These are phyloP conservation scores for Arabidopsis hybrid DNA, from an alignment of 441 rosid species.

Conservation along the genomic window DNA sequence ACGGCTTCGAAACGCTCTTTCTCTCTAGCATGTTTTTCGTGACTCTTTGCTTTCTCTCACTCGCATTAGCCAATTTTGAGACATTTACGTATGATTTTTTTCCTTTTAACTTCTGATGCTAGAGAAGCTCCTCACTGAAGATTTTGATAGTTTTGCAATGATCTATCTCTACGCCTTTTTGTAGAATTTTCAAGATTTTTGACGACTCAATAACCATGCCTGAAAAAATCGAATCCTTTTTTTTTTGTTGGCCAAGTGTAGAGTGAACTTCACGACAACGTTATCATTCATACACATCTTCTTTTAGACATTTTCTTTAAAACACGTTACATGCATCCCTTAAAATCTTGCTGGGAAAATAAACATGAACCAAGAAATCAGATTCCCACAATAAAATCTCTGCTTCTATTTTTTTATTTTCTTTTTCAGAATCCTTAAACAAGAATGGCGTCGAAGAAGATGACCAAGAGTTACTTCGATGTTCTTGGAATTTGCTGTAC, in stretches of 20 bases:
- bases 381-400: background rate
- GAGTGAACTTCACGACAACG: constrained; percentile 35
- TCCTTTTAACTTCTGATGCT: background rate
- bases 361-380: constrained; percentile 9
- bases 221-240: background rate
- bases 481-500: constrained; percentile 91
- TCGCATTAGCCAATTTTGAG: background rate
- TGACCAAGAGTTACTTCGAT: constrained; percentile 84
- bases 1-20: constrained; percentile 34
- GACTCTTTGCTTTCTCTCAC: constrained; percentile 6
- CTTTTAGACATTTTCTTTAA: constrained; percentile 9
- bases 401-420: background rate
- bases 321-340: constrained; percentile 40
- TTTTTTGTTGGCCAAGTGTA: constrained; percentile 29
- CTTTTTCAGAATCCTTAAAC: background rate
- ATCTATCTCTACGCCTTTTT: no score
- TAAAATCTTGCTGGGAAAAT: background rate
- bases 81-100: background rate
- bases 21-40: constrained; percentile 41
- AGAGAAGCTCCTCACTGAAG: background rate
- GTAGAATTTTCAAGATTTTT: background rate
- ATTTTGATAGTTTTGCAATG: constrained; percentile 4
- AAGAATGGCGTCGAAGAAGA: constrained; percentile 49
- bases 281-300: background rate
- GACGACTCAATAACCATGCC: constrained; percentile 14